Percentiles rank a stretch among this genome's conserved stretches.
These are phyloP conservation scores for Bjerkandera adusta DNA, from an alignment of 1,284 basidiomycete genomes.

Conservation along the genomic window DNA sequence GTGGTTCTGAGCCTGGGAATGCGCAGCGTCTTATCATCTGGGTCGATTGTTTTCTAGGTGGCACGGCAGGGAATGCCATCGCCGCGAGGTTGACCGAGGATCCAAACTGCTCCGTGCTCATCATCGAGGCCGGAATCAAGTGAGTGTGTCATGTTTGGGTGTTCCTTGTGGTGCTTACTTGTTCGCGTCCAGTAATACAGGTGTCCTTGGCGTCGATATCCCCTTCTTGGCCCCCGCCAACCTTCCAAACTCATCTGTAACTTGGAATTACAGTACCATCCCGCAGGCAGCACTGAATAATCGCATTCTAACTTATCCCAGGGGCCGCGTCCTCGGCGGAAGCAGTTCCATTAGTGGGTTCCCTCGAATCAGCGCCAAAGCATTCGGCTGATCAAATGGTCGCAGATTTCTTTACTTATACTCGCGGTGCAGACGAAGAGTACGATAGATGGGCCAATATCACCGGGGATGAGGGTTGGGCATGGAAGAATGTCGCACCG, in stretches of 20 bases:
- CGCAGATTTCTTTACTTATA: conserved; percentile 40
- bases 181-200: background rate
- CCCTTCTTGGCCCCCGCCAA: background rate
- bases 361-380: too few relatives aligned
- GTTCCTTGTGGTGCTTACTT: background rate
- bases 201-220: background rate
- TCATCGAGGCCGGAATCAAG: conserved; percentile 35
- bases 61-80: conserved; percentile 21
- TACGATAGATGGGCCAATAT: conserved; percentile 35
- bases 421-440: conserved; percentile 39
- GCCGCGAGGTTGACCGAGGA: conserved; percentile 33
- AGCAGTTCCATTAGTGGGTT: background rate
- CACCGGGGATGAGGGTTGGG: conserved; percentile 39
- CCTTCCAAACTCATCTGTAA: background rate
- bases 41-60: background rate
- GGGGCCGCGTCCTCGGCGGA: background rate
- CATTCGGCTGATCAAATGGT: too few relatives aligned
- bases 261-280: conserved; percentile 3
- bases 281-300: background rate
- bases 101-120: conserved; percentile 29
- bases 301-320: background rate
- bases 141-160: background rate
- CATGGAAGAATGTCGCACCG: conserved; percentile 31
- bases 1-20: background rate
- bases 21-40: background rate